phyloP scores from a whole-genome alignment of 73 alveolate species.

The Diophrys appendiculata region DNA sequence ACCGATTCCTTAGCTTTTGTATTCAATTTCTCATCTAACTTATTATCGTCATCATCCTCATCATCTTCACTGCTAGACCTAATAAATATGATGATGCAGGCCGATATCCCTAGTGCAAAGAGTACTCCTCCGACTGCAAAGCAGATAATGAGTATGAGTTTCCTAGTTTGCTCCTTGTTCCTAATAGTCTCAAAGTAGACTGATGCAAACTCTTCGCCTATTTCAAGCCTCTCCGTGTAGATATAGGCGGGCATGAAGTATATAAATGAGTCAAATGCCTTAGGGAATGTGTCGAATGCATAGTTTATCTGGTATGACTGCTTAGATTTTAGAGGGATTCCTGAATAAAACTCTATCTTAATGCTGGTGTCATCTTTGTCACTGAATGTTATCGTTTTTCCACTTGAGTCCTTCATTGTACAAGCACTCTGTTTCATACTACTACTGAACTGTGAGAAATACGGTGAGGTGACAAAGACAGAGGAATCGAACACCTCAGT shows the following conservation, averaged over 20 bases:
- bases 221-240: slow-evolving; percentile 4
- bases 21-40: too few relatives aligned
- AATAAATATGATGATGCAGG: slow-evolving; percentile 15
- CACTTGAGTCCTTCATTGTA: background rate
- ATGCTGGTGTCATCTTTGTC: background rate
- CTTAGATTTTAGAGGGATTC: background rate
- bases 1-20: too few relatives aligned
- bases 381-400: background rate
- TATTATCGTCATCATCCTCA: too few relatives aligned
- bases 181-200: slow-evolving; percentile 4
- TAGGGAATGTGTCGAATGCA: slow-evolving; percentile 3
- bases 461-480: slow-evolving; percentile 10
- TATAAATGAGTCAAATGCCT: background rate
- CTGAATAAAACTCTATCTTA: slow-evolving; percentile 11
- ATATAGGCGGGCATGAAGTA: slow-evolving; percentile 7
- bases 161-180: slow-evolving; percentile 5
- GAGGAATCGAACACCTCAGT: background rate
- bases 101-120: slow-evolving; percentile 16
- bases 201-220: background rate
- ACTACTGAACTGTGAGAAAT: background rate
- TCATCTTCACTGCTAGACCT: too few relatives aligned
- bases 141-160: slow-evolving; percentile 6
- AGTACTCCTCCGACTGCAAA: slow-evolving; percentile 24
- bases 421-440: background rate
- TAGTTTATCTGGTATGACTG: slow-evolving; percentile 8